Base-by-base conservation (phyloP, 371 early-diverging fungal species). In the Fennellomyces sp. region DNA sequence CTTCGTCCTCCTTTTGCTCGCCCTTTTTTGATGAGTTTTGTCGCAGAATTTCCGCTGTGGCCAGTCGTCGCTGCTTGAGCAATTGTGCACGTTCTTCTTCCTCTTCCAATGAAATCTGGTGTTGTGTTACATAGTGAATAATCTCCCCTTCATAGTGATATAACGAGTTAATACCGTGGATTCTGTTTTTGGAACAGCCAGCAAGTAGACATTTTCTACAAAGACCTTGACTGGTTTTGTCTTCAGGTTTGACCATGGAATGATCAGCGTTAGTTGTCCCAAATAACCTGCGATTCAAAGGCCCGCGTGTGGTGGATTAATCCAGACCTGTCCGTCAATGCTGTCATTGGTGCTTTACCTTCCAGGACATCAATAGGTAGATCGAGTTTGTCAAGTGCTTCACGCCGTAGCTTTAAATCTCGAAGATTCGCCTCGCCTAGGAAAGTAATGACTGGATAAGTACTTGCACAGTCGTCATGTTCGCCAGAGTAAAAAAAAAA, bases 181-280 rank as follows among this genome's bases (percentile, higher is more conserved):
- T 49, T 86, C 88, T 26, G 78, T 86, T 42, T 87, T 85, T 6
- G 94, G 94, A 13, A 70, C 79, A 4, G 93, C 93, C 31, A 94
- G 70, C 5, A 94, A 54, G 51, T 84, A 91, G 2, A 95, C 88
- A 68, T 94, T 82, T 55, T 89, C 85, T 57, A 95, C 83, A 35
- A 72, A 69, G 36, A 94, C 80, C 58, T 88, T 86, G 39, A 94
- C 90, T n/a, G 96, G 95, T 58, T 89, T 83, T 56, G 79, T 86
- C 68, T 92, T 89, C 50, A 95, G 75, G 67, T 95, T 94, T 11
- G 85, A 82, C 96, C 96, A 95, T 13, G 96, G 94, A 55, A 95
- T 94, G 19, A 77, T 79, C 3, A 94, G 69, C 0, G 84, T 89
- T 15, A 95, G 78, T 45, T 91, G 88, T 45, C 96, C 96, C 23